A percentile compares a stretch with the other conserved stretches of the same genome.
Evolutionary conservation across 441 rosid genomes (phyloP).

Genomic region (Brassica hybrid): DNA sequence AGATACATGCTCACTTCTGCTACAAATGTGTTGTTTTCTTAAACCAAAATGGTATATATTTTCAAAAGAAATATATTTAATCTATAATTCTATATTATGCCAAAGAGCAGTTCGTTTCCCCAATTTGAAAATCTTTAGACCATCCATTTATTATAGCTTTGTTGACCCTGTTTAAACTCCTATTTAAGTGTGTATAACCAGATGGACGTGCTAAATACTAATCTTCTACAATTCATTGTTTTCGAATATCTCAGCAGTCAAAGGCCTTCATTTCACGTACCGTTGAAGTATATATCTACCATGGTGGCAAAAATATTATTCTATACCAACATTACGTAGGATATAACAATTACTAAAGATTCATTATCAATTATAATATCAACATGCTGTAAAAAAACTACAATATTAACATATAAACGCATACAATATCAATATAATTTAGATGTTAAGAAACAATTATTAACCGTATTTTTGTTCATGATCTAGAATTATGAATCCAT

Average conservation of each 20-base stretch:
- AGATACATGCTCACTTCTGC: not conserved
- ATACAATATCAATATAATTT: slow-evolving; percentile 17
- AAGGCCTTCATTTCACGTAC: not conserved
- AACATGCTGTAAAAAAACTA: not conserved
- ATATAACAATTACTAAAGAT: not conserved
- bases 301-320: not conserved
- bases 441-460: slow-evolving; percentile 6
- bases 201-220: not conserved
- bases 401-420: not conserved
- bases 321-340: not conserved
- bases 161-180: not conserved
- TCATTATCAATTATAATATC: not conserved
- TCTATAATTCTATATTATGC: not conserved
- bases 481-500: slow-evolving; percentile 38
- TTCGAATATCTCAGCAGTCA: not conserved
- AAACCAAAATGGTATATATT: not conserved
- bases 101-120: not conserved
- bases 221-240: not conserved
- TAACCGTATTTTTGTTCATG: slow-evolving; percentile 33
- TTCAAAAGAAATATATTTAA: not conserved
- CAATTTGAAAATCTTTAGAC: not conserved
- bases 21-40: not conserved
- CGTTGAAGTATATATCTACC: not conserved
- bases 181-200: not conserved
- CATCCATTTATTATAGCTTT: no score